Base-by-base conservation (phyloP, 257 asterid genomes). In the Eucommia ulmoides region DNA sequence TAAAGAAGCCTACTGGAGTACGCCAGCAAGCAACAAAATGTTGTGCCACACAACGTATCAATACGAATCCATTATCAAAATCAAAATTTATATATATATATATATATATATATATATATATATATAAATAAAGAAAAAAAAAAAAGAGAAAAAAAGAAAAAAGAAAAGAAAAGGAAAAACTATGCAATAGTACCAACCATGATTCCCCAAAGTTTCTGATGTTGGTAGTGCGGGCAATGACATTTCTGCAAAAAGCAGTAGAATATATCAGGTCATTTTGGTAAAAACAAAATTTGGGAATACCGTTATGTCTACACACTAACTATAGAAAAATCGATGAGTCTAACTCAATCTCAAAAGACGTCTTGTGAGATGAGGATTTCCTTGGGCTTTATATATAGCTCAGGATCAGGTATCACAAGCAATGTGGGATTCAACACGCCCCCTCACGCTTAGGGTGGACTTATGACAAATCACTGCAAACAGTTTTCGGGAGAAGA, bases 141-240 rank as follows among this genome's bases (percentile, higher is more conserved):
- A 22, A 45, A 26, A 15, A 11, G 12, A 18, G 17, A 12, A 7
- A 17, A 9, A 22, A 19, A 9, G 53, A 17, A 42, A 52, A 51
- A 19, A n/a, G 29, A 29, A 22, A 25, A 33, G 24, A n/a, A 23
- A 14, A 17, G 8, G 25, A 33, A n/a, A 22, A 29, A 38, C 47
- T 29, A 14, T 8, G 12, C 38, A 66, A 47, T 55, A 48, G 48
- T 26, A 62, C 82, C 22, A 44, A 84, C 93, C 91, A 56, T 67
- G 66, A 62, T 66, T 72, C 7, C 81, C 85, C 62, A 60, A 55
- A 56, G 69, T 77, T 56, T 70, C 69, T 19, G 94, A 77, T 38
- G 88, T 81, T 44, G 99, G 96, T 45, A 91, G 73, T 51, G 96
- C 99, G 15, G 96, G 96, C 72, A 91, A 75, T 25, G 99, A 91